These are phyloP conservation scores for Trichoderma sp. DNA, from an alignment of 2,329 filamentous ascomycete species.

Conservation along the genomic window DNA sequence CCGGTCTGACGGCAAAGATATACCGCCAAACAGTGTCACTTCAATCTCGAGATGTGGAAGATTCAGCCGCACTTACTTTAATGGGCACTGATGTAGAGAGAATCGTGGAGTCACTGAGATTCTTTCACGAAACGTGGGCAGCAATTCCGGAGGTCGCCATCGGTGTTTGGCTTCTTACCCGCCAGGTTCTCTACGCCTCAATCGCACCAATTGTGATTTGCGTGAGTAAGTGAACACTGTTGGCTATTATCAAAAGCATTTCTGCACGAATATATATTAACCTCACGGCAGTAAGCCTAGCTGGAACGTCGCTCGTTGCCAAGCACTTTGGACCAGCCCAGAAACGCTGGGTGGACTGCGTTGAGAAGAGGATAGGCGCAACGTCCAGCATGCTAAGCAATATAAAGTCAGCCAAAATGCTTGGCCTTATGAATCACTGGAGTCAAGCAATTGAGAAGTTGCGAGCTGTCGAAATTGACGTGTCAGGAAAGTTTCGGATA, in stretches of 20 bases:
- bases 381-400: not conserved
- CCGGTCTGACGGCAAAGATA: constrained; percentile 29
- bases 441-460: not conserved
- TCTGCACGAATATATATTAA: not conserved
- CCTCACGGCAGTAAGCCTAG: not conserved
- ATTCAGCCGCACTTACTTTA: constrained; percentile 39
- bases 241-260: not conserved
- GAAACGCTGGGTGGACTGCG: not conserved
- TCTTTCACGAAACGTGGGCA: constrained; percentile 36
- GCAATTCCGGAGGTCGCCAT: constrained; percentile 26
- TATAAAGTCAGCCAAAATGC: not conserved
- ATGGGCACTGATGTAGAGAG: constrained; percentile 46
- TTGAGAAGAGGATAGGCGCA: not conserved
- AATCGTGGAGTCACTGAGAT: constrained; percentile 27
- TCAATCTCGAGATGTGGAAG: constrained; percentile 29
- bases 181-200: not conserved
- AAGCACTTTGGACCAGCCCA: not conserved
- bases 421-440: not conserved
- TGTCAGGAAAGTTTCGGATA: not conserved
- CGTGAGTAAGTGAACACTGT: not conserved
- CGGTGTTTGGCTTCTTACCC: constrained; percentile 19
- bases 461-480: not conserved
- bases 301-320: not conserved
- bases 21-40: constrained; percentile 44
- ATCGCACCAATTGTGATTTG: not conserved